Evolutionary conservation across 306 rosid species (phyloP).

Genomic region (Dalbergia cochinchinensis): DNA sequence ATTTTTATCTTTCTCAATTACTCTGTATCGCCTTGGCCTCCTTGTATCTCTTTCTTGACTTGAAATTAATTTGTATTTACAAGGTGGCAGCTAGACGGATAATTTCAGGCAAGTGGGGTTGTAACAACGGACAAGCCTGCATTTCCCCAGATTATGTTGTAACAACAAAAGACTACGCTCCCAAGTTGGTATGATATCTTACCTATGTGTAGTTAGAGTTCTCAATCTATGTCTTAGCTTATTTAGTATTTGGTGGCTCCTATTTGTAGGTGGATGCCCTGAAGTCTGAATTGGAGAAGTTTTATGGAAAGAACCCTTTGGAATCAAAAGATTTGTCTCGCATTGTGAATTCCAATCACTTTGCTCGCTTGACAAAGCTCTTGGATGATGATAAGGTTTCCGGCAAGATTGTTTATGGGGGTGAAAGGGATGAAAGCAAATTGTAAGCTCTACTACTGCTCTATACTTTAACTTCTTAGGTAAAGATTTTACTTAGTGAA

Average conservation of each 20-base stretch:
- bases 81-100: conserved; percentile 83
- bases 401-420: conserved; percentile 85
- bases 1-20: background rate
- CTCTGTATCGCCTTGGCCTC: conserved; percentile 10
- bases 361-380: conserved; percentile 76
- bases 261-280: conserved; percentile 73
- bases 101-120: conserved; percentile 89
- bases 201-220: conserved; percentile 26
- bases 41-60: conserved; percentile 35
- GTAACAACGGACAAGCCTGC: conserved; percentile 95
- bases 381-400: conserved; percentile 90
- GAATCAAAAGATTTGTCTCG: conserved; percentile 92
- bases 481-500: conserved; percentile 22
- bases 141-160: conserved; percentile 79
- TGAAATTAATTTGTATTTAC: conserved; percentile 29
- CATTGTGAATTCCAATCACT: conserved; percentile 81
- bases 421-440: conserved; percentile 75
- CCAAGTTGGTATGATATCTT: conserved; percentile 72
- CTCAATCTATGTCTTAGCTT: conserved; percentile 11
- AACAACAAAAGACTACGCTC: conserved; percentile 85
- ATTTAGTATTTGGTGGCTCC: conserved; percentile 35
- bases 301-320: conserved; percentile 75
- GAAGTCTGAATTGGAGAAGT: conserved; percentile 74
- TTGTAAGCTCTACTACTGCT: conserved; percentile 62
- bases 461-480: conserved; percentile 14